Evolutionary conservation across 1,139 yeast genomes (phyloP).

Genomic region (Diutina sp.): DNA sequence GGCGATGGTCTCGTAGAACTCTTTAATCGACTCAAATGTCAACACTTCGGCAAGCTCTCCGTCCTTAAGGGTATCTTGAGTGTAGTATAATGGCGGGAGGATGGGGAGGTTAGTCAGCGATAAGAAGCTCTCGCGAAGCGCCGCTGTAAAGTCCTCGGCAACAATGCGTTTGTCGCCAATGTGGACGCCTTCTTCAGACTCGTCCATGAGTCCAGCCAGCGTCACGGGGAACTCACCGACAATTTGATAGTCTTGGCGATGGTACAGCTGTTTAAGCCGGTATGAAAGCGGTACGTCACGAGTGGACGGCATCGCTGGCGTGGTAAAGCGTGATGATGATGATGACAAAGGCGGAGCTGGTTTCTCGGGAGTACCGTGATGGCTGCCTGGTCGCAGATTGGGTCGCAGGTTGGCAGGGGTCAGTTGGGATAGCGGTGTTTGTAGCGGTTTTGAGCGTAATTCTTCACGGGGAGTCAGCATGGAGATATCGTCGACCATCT

Average conservation of each 20-base stretch:
- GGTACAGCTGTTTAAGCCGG: background rate
- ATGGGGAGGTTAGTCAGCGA: background rate
- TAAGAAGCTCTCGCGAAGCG: background rate
- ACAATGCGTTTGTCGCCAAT: slow-evolving; percentile 27
- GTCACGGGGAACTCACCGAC: slow-evolving; percentile 23
- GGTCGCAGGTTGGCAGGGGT: background rate
- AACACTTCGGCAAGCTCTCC: background rate
- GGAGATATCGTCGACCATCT: background rate
- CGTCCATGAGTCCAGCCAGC: slow-evolving; percentile 27
- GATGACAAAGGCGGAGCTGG: background rate
- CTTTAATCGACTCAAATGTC: slow-evolving; percentile 7
- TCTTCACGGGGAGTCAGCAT: background rate
- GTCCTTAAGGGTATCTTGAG: background rate
- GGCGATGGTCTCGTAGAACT: slow-evolving; percentile 15
- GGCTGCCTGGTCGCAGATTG: background rate
- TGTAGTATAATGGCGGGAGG: background rate
- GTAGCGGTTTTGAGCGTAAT: background rate
- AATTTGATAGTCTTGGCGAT: slow-evolving; percentile 12
- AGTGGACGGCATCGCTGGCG: background rate
- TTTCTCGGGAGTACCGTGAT: background rate
- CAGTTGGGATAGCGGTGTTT: background rate
- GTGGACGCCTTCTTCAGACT: slow-evolving; percentile 18
- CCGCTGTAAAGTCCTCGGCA: background rate
- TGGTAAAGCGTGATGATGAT: background rate
- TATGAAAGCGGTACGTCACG: background rate